A percentile compares a stretch with the other conserved stretches of the same genome.
Conservation (phyloP, 2,329 filamentous ascomycete genomes). For the Penicillium crustosum region DNA sequence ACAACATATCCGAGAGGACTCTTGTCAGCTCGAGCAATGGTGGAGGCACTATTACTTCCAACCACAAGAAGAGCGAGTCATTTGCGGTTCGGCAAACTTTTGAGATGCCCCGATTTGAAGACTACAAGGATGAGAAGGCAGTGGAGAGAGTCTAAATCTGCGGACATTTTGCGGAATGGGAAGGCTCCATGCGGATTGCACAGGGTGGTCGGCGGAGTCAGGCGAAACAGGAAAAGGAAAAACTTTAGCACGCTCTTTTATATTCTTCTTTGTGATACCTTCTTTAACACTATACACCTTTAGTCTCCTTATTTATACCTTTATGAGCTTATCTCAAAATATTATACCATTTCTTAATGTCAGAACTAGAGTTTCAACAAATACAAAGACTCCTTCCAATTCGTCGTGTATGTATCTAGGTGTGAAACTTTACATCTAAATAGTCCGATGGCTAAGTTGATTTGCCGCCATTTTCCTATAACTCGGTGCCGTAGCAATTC, state of each 20-base stretch:
- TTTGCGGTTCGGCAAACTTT: slow-evolving; percentile 2
- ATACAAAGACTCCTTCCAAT: background rate
- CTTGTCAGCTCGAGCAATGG: slow-evolving; percentile 4
- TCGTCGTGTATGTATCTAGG: background rate
- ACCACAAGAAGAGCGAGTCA: background rate
- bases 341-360: background rate
- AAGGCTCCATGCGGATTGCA: background rate
- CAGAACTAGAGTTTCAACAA: background rate
- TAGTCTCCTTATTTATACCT: background rate
- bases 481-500: slow-evolving; percentile 15
- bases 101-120: slow-evolving; percentile 11
- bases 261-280: slow-evolving; percentile 1
- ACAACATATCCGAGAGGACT: slow-evolving; percentile 13
- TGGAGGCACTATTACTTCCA: slow-evolving; percentile 2
- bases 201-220: background rate
- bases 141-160: background rate
- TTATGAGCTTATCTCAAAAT: background rate
- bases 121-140: background rate
- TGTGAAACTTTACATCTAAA: background rate
- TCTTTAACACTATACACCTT: background rate
- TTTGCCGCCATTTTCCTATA: slow-evolving; percentile 23
- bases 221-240: background rate
- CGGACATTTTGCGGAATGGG: background rate
- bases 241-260: background rate
- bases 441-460: slow-evolving; percentile 18